Conservation (phyloP, 2,329 filamentous ascomycete species). For the Nemania sp. region DNA sequence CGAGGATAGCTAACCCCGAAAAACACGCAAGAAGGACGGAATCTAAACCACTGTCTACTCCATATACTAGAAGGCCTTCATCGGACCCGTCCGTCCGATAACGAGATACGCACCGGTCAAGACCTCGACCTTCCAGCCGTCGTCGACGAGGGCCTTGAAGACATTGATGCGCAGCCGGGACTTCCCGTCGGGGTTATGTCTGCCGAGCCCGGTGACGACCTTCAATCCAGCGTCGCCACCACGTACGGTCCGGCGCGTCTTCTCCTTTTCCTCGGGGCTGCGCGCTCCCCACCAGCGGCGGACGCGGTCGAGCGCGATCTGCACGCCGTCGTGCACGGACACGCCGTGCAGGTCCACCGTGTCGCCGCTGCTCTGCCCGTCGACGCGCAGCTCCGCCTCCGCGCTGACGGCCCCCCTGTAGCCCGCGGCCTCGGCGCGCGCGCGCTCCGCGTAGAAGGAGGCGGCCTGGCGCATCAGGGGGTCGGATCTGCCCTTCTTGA, state of each 20-base stretch:
- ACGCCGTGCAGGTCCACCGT: slow-evolving; percentile 87
- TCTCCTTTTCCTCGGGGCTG: slow-evolving; percentile 74
- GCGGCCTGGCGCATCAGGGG: slow-evolving; percentile 80
- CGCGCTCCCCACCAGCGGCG: slow-evolving; percentile 80
- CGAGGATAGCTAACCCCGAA: neutral
- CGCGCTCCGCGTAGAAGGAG: slow-evolving; percentile 78
- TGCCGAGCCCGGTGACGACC: slow-evolving; percentile 84
- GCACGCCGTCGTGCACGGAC: slow-evolving; percentile 80
- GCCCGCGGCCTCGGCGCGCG: slow-evolving; percentile 70
- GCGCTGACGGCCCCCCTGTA: slow-evolving; percentile 70
- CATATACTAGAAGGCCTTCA: neutral
- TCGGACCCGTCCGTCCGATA: slow-evolving; percentile 65
- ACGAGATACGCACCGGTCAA: slow-evolving; percentile 78
- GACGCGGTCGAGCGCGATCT: slow-evolving; percentile 77
- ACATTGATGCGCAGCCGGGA: slow-evolving; percentile 84
- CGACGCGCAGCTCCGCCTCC: slow-evolving; percentile 77
- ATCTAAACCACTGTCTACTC: neutral
- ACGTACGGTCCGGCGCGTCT: slow-evolving; percentile 67
- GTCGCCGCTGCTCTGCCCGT: slow-evolving; percentile 70
- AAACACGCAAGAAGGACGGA: neutral
- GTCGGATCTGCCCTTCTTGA: slow-evolving; percentile 71
- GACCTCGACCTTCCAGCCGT: slow-evolving; percentile 86
- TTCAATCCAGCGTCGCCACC: slow-evolving; percentile 67
- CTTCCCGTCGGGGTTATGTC: slow-evolving; percentile 80
- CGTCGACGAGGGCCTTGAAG: slow-evolving; percentile 76